These are phyloP conservation scores for Reticulascus tulasneorum DNA, from an alignment of 2,329 filamentous ascomycete genomes.

Conservation along the genomic window DNA sequence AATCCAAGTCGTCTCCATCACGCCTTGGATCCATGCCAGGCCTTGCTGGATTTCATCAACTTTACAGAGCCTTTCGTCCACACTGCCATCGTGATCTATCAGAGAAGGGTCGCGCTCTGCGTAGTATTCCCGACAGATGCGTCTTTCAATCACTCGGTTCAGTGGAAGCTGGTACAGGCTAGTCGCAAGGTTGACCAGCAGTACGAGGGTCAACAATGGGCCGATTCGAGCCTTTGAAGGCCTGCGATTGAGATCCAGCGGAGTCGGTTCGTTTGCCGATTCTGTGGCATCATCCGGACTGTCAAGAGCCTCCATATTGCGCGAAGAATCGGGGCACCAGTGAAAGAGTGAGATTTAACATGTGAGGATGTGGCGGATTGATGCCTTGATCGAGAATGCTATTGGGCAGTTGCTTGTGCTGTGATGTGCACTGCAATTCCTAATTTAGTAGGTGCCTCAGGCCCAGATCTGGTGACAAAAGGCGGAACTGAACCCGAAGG, in stretches of 20 bases:
- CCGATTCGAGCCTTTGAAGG: slow-evolving; percentile 10
- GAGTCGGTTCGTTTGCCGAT: neutral
- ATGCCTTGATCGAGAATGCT: no score
- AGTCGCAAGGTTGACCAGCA: slow-evolving; percentile 42
- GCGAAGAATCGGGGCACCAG: neutral
- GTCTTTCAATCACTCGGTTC: slow-evolving; percentile 41
- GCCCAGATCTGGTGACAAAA: no score
- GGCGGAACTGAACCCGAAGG: no score
- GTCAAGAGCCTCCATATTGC: neutral
- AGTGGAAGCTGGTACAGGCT: slow-evolving; percentile 45
- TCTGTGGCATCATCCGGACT: neutral
- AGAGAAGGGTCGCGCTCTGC: slow-evolving; percentile 29
- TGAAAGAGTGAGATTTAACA: neutral
- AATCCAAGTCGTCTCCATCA: slow-evolving; percentile 46
- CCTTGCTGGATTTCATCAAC: slow-evolving; percentile 44
- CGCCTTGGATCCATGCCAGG: slow-evolving; percentile 49
- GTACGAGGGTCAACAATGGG: slow-evolving; percentile 34
- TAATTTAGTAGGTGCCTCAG: no score
- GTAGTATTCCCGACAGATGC: slow-evolving; percentile 50
- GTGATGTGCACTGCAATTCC: neutral
- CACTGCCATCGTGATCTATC: slow-evolving; percentile 24
- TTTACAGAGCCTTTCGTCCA: slow-evolving; percentile 53
- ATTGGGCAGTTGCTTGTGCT: neutral
- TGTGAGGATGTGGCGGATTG: no score
- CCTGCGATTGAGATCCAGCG: neutral